Evolutionary conservation across 176 grass and related monocot genomes (phyloP).

Genomic region (Saccharum officinarum): DNA sequence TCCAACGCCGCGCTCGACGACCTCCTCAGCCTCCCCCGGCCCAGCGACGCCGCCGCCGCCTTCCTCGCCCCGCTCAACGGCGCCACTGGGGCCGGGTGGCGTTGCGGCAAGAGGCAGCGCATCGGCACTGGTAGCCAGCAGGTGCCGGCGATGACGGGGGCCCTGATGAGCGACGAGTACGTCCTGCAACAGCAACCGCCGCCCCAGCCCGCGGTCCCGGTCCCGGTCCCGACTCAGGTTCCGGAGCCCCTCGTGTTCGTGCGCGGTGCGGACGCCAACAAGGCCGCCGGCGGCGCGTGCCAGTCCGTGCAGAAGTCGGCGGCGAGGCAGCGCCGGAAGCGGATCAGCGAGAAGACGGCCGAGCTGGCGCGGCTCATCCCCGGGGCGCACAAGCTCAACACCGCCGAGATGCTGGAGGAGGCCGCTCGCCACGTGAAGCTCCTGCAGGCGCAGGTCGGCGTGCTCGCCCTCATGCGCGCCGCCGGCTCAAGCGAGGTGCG

Average conservation of each 20-base stretch:
- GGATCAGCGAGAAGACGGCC: conserved; percentile 78
- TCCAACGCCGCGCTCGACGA: conserved; percentile 34
- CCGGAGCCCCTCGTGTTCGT: not conserved
- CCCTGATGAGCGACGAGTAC: not conserved
- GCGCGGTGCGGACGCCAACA: conserved; percentile 10
- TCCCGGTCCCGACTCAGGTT: not conserved
- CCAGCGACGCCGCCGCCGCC: not conserved
- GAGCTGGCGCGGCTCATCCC: conserved; percentile 71
- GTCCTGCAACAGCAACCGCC: not conserved
- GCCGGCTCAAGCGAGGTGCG: conserved; percentile 40
- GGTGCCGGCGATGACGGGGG: not conserved
- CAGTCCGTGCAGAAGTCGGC: conserved; percentile 42
- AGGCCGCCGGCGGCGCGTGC: not conserved
- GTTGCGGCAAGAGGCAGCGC: conserved; percentile 30
- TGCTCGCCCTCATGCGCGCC: conserved; percentile 59
- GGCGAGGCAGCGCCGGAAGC: conserved; percentile 72
- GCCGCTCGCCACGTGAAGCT: conserved; percentile 67
- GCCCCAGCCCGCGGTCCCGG: not conserved
- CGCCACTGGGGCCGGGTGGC: not conserved
- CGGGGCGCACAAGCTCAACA: conserved; percentile 64
- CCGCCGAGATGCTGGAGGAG: conserved; percentile 76
- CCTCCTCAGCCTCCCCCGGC: conserved; percentile 17
- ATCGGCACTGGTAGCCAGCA: not conserved
- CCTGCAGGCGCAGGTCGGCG: conserved; percentile 70
- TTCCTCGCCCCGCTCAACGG: not conserved